These are phyloP conservation scores for Paraurostyla sp. DNA, from an alignment of 73 alveolate genomes.

Conservation along the genomic window DNA sequence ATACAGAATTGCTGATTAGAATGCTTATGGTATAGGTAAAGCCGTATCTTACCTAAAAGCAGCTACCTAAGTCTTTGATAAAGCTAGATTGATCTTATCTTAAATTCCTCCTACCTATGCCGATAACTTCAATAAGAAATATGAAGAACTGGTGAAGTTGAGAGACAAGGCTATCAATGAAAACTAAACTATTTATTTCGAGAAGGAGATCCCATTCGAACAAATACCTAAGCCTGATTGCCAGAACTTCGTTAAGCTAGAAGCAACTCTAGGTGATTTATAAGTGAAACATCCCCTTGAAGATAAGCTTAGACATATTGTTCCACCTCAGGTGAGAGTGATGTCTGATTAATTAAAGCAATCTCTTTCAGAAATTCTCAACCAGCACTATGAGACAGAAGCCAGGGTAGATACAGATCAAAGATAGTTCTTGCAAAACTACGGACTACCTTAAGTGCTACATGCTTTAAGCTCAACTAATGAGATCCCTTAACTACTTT, in stretches of 20 bases:
- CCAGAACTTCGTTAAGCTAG: slow-evolving; percentile 56
- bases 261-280: not conserved
- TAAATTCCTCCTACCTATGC: slow-evolving; percentile 24
- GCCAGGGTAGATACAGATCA: not conserved
- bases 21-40: slow-evolving; percentile 57
- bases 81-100: not conserved
- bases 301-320: slow-evolving; percentile 41
- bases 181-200: slow-evolving; percentile 51
- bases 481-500: slow-evolving; percentile 44
- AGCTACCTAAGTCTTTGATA: not conserved
- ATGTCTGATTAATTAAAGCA: slow-evolving; percentile 29
- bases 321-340: slow-evolving; percentile 59
- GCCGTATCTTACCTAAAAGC: not conserved
- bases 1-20: not conserved
- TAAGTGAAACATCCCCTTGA: not conserved
- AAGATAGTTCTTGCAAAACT: not conserved
- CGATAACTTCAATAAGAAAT: slow-evolving; percentile 34
- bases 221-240: not conserved
- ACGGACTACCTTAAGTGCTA: not conserved
- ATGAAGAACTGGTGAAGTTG: not conserved
- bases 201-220: slow-evolving; percentile 27
- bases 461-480: not conserved
- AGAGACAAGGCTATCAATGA: slow-evolving; percentile 10
- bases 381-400: not conserved
- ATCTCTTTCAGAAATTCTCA: not conserved